Base-by-base conservation (phyloP, 768 basidiomycete genomes). In the Termitomyces sp. region DNA sequence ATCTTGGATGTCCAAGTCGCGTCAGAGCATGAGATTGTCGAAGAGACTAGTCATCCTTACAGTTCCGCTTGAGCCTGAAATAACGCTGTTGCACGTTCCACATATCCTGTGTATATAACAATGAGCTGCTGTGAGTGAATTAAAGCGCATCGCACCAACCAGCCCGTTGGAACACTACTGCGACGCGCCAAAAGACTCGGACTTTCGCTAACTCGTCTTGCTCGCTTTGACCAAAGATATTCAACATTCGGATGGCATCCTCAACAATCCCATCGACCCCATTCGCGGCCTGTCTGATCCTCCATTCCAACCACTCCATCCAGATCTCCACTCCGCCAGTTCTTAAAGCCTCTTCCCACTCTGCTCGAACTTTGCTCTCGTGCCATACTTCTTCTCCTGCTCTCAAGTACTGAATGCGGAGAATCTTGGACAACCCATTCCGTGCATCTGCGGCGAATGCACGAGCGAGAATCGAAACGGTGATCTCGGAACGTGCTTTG, bases 21-120 rank as follows among this genome's bases (percentile, higher is more conserved):
- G 44, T 55, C 22, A 55, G 33, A 48, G 26, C 13, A 55, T 29
- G 18, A 53, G 28, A 28, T 36, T 37, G 39, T 31, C 45, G 8
- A 51, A 50, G 16, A 28, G 13, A 45, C 41, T 12, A 29, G 47
- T 53, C 48, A 34, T 26, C 16, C 85, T 63, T 73, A 93, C 91
- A 92, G 64, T 72, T 93, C 92, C 16, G 86, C 82, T 70, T 94
- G 89, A 10, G 89, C 90, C 68, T 94, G 92, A 64, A 92, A 88
- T 65, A 92, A 73, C 3, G 90, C 90, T 54, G 77, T 84, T 13
- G 88, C 86, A 49, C 87, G 82, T 70, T 94, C 92, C 44, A 76
- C 60, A 60, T 81, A 92, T 13, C 91, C 90, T 92, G 63, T 28
- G 65, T 12, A 57, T 18, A 50, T n/a, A 33, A 55, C 34, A 26